Conservation (phyloP, 352 stramenopile species). For the Globisporangium heterothallicum region DNA sequence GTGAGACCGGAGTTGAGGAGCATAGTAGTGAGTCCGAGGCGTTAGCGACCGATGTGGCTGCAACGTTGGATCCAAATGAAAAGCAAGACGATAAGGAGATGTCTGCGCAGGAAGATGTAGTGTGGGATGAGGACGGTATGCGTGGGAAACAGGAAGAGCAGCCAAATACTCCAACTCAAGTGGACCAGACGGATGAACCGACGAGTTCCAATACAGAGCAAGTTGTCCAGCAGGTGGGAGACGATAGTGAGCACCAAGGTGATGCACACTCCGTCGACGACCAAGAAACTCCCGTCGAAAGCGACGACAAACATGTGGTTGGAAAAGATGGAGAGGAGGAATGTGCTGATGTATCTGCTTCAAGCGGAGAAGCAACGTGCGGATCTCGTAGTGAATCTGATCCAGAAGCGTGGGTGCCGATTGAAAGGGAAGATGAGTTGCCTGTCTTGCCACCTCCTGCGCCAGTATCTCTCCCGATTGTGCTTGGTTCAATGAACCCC, state of each 20-base stretch:
- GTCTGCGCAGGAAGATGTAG: not conserved
- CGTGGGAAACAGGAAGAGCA: not conserved
- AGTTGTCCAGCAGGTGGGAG: not conserved
- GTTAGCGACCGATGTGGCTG: not conserved
- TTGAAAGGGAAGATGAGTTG: not conserved
- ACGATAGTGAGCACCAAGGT: not conserved
- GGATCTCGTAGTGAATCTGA: not conserved
- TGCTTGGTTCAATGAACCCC: slow-evolving; percentile 14
- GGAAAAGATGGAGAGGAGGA: not conserved
- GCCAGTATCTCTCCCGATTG: not conserved
- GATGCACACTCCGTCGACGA: not conserved
- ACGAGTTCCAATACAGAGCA: not conserved
- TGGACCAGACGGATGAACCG: not conserved
- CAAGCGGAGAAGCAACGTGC: not conserved
- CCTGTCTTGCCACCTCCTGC: slow-evolving; percentile 11
- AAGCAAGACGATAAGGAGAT: not conserved
- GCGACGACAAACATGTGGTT: too few relatives aligned
- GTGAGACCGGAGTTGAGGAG: not conserved
- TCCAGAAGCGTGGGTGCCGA: not conserved
- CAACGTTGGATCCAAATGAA: not conserved
- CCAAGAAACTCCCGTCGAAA: too few relatives aligned
- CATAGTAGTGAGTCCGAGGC: not conserved
- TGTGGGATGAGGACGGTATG: not conserved
- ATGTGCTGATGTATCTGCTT: not conserved
- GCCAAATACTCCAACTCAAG: not conserved